Percentiles rank a stretch among this genome's conserved stretches.
phyloP scores from a whole-genome alignment of 345 rosid genomes.

The Rhodamnia rubescens region DNA sequence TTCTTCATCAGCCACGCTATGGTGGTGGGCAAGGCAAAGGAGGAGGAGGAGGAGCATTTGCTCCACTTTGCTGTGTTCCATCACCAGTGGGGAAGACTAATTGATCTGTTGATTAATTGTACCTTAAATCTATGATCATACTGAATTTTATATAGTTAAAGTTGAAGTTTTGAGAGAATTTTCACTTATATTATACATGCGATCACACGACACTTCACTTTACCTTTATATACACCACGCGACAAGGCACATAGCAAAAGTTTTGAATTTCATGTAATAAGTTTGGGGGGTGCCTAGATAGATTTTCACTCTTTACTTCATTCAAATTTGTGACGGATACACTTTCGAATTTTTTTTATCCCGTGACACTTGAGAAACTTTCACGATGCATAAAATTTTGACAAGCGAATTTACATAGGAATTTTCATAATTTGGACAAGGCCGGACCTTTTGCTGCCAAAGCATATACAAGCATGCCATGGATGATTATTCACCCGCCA shows the following conservation, averaged over 20 bases:
- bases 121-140: neutral
- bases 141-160: neutral
- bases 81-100: neutral
- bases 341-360: neutral
- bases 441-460: neutral
- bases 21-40: neutral
- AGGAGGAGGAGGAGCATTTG: too few species aligned
- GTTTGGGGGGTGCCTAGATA: neutral
- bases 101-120: neutral
- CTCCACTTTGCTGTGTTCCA: neutral
- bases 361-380: neutral
- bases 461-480: neutral
- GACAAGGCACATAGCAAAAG: neutral
- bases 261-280: neutral
- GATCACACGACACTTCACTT: neutral
- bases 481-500: neutral
- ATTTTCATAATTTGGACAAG: neutral
- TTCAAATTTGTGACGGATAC: neutral
- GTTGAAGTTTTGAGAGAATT: neutral
- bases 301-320: neutral
- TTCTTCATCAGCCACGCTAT: neutral
- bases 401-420: neutral
- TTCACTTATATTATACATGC: neutral
- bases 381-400: neutral
- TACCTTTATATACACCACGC: rapidly evolving